These are phyloP conservation scores for Ruellia speciosa DNA, from an alignment of 305 asterid genomes.

Conservation along the genomic window DNA sequence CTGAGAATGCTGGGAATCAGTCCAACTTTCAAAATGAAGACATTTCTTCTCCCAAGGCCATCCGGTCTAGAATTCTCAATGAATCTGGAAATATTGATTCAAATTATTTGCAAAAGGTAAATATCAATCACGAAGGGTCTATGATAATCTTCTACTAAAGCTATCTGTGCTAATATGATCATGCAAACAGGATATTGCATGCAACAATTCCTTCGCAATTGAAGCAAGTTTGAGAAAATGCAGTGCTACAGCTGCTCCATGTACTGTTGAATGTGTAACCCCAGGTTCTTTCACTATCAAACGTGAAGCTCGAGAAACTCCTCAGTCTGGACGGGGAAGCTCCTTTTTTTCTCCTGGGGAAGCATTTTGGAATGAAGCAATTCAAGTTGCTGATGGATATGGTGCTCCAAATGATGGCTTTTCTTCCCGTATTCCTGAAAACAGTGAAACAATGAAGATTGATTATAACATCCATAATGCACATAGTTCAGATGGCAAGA, in stretches of 20 bases:
- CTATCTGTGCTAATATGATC: conserved; percentile 19
- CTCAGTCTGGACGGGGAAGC: conserved; percentile 62
- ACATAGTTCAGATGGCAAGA: conserved; percentile 35
- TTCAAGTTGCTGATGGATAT: conserved; percentile 80
- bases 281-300: conserved; percentile 39
- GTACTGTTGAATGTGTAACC: conserved; percentile 44
- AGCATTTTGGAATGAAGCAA: conserved; percentile 93
- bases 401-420: conserved; percentile 36
- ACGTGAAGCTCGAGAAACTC: conserved; percentile 48
- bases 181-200: conserved; percentile 34
- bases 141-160: conserved; percentile 5
- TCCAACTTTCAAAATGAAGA: conserved; percentile 25
- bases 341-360: conserved; percentile 94
- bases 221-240: conserved; percentile 74
- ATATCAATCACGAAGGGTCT: conserved; percentile 14
- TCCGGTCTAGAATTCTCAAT: conserved; percentile 18
- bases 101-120: conserved; percentile 44
- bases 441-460: conserved; percentile 29
- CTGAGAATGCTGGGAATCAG: conserved; percentile 29
- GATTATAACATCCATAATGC: conserved; percentile 31
- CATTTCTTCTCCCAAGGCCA: conserved; percentile 34
- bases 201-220: conserved; percentile 31
- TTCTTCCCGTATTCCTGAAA: conserved; percentile 35
- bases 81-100: conserved; percentile 25
- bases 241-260: conserved; percentile 29